phyloP scores from a whole-genome alignment of 805 yeast species.

The Candida morakotiae region DNA sequence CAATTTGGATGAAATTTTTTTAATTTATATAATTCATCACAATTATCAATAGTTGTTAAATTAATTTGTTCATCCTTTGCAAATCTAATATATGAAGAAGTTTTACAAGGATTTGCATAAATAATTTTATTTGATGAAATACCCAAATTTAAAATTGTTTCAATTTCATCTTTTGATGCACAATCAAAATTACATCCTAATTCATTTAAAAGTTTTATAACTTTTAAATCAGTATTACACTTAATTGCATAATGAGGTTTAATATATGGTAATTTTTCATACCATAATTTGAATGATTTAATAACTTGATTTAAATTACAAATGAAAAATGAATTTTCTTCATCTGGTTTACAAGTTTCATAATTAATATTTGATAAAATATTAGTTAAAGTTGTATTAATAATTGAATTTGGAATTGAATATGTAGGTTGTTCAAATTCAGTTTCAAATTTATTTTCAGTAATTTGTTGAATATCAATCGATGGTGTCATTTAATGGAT shows the following conservation, averaged over 20 bases:
- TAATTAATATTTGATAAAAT: conserved; percentile 46
- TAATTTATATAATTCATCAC: conserved; percentile 77
- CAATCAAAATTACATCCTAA: conserved; percentile 86
- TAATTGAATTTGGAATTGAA: too few species aligned
- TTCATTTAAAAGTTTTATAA: conserved; percentile 52
- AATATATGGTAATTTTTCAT: conserved; percentile 59
- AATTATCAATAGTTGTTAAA: conserved; percentile 86
- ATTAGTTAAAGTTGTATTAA: conserved; percentile 36
- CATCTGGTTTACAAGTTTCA: conserved; percentile 65
- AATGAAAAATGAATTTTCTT: conserved; percentile 82
- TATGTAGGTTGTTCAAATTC: neutral
- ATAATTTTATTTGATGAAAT: conserved; percentile 64
- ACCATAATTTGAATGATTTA: conserved; percentile 65
- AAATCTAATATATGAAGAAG: conserved; percentile 72
- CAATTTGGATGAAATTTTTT: conserved; percentile 64
- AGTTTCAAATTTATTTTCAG: neutral
- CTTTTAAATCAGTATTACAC: conserved; percentile 73
- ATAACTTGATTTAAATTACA: conserved; percentile 76
- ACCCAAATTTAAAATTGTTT: conserved; percentile 57
- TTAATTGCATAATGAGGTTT: conserved; percentile 93
- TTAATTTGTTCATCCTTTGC: conserved; percentile 56
- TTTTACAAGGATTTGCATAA: conserved; percentile 93
- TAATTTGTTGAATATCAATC: conserved; percentile 4
- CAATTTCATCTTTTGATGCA: conserved; percentile 85
- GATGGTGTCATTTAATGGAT: conserved; percentile 2